Evolutionary conservation across 1,139 yeast genomes (phyloP).

Genomic region (Suhomyces chickasaworum): DNA sequence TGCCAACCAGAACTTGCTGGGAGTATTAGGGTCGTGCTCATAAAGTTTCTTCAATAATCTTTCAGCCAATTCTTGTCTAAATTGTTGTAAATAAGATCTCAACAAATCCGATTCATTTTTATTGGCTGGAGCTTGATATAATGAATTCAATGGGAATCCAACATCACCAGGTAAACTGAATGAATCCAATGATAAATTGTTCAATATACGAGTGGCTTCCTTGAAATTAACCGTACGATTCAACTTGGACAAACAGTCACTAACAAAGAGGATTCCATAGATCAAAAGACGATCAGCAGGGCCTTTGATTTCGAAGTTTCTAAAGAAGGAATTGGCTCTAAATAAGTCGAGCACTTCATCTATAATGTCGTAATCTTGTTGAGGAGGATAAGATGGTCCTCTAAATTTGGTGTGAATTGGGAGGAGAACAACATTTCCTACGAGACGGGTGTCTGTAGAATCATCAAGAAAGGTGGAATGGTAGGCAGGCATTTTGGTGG

Average conservation of each 20-base stretch:
- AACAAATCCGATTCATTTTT: conserved; percentile 77
- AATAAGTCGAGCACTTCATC: conserved; percentile 91
- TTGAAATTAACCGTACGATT: conserved; percentile 43
- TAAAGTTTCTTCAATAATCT: conserved; percentile 78
- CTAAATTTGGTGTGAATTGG: conserved; percentile 83
- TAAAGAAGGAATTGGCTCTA: conserved; percentile 94
- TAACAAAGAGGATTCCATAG: conserved; percentile 89
- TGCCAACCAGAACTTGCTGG: conserved; percentile 91
- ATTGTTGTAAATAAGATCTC: conserved; percentile 80
- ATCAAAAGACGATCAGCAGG: conserved; percentile 93
- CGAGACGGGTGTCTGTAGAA: conserved; percentile 35
- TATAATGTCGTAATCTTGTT: conserved; percentile 82
- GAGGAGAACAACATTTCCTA: conserved; percentile 75
- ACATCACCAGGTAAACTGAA: conserved; percentile 95
- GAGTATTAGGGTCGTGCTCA: conserved; percentile 50
- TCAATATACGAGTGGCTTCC: conserved; percentile 76
- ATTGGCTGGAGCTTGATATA: conserved; percentile 76
- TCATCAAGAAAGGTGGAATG: conserved; percentile 86
- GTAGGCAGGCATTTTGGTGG: conserved; percentile 63
- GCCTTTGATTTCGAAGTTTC: conserved; percentile 94
- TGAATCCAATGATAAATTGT: conserved; percentile 83
- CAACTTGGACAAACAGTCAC: conserved; percentile 77
- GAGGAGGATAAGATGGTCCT: conserved; percentile 89
- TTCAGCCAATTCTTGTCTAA: conserved; percentile 90
- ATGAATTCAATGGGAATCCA: conserved; percentile 85